A percentile compares a stretch with the other conserved stretches of the same genome.
Evolutionary conservation across 2,329 filamentous ascomycete species (phyloP).

Genomic region (Aciculosporium take): DNA sequence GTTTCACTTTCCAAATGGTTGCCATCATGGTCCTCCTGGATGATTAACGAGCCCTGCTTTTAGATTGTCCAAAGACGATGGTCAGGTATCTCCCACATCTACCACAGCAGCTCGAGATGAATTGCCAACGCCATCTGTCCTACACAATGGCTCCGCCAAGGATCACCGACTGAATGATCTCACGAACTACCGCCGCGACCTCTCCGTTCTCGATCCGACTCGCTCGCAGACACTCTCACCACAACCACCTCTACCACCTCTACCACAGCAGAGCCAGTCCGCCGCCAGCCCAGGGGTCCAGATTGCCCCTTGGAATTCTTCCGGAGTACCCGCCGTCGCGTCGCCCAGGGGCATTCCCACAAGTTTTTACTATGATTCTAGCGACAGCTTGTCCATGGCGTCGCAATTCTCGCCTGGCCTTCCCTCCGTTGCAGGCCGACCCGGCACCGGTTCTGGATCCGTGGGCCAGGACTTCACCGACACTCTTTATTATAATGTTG

Average conservation of each 20-base stretch:
- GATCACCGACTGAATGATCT: constrained; percentile 47
- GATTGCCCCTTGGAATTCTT: constrained; percentile 44
- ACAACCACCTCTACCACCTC: constrained; percentile 44
- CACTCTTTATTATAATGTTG: constrained; percentile 39
- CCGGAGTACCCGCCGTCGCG: constrained; percentile 21
- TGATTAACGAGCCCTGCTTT: constrained; percentile 2
- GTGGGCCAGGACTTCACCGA: constrained; percentile 44
- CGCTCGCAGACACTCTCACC: constrained; percentile 29
- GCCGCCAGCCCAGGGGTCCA: constrained; percentile 37
- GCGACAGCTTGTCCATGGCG: constrained; percentile 47
- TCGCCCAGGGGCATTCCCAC: constrained; percentile 28
- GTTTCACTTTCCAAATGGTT: too few species aligned
- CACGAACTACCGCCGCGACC: constrained; percentile 56
- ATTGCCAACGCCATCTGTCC: constrained; percentile 31
- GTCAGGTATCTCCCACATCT: constrained; percentile 37
- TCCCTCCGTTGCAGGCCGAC: constrained; percentile 30
- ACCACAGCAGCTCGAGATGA: constrained; percentile 28
- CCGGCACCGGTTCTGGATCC: constrained; percentile 6
- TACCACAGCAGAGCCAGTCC: constrained; percentile 32
- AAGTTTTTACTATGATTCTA: constrained; percentile 63
- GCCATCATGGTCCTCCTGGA: too few species aligned
- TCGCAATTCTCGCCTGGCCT: constrained; percentile 60
- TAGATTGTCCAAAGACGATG: constrained; percentile 21
- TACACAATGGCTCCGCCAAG: constrained; percentile 27
- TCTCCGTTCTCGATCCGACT: constrained; percentile 51